Base-by-base conservation (phyloP, 1,284 basidiomycete genomes). In the Volvariella volvacea region DNA sequence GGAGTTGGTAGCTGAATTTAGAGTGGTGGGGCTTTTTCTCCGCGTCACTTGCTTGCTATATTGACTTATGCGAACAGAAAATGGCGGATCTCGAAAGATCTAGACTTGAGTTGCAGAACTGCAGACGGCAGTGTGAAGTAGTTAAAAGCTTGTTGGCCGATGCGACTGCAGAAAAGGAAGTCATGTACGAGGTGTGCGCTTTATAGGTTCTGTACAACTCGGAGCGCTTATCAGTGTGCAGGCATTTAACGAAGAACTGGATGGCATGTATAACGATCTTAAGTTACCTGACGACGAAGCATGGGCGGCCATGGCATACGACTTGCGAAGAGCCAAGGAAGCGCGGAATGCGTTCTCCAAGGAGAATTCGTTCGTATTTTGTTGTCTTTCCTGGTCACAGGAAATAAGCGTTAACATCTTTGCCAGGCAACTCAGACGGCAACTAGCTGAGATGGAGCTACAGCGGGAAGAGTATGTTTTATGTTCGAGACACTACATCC, bases 211-310 rank as follows among this genome's bases (percentile, higher is more conserved):
- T 8, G 12, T 42, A 6, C 3, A 3, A 4, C 40, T 45, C 41
- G 52, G 41, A 38, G 25, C 50, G 47, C 39, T 39, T 43, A 37
- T 47, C 30, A n/a, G 15, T 36, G n/a, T 36, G 6, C 49, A 92
- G 90, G 84, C 88, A 3, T 93, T 95, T 68, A 94, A 94, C 58
- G 88, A 91, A 53, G 92, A 94, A 59, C 72, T 95, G 30, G 89
- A 92, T 52, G 79, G 77, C 28, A 90, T 94, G 87, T 93, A 82
- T 65, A 81, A 83, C 43, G 88, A 91, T 47, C 77, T 76, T 15
- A 76, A 82, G 47, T 72, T 92, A 43, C 87, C 88, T 12, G 78
- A 80, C 12, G 79, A 83, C 36, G 86, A 90, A 53, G 88, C 88
- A 1, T 89, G 85, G 76, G 61, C 67, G 10, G 83, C 83, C 0